Percentiles rank a stretch among this genome's conserved stretches.
Conservation (phyloP, 2,329 filamentous ascomycete genomes). For the Diaporthe amygdali region DNA sequence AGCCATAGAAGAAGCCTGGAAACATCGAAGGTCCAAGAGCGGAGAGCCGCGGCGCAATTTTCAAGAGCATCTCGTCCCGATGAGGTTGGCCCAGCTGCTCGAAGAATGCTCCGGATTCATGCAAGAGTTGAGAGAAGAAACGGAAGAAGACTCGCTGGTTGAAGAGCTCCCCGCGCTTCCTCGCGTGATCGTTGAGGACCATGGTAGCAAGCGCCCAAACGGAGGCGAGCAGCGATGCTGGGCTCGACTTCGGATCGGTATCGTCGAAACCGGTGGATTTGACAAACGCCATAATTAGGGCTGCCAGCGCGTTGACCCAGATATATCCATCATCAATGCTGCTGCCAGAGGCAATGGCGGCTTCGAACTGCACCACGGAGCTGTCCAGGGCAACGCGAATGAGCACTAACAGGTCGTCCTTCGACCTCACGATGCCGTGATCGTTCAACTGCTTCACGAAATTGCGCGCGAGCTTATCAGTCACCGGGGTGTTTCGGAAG, state of each 20-base stretch:
- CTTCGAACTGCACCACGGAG: conserved; percentile 79
- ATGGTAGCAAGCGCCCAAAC: conserved; percentile 79
- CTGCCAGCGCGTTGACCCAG: conserved; percentile 80
- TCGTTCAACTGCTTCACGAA: conserved; percentile 87
- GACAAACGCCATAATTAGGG: conserved; percentile 78
- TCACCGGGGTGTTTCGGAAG: conserved; percentile 76
- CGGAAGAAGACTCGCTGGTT: conserved; percentile 92
- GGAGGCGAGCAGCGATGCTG: conserved; percentile 76
- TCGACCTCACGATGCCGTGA: conserved; percentile 72
- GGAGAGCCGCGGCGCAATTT: conserved; percentile 73
- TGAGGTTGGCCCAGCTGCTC: conserved; percentile 66
- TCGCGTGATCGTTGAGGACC: conserved; percentile 84
- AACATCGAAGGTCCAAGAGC: conserved; percentile 78
- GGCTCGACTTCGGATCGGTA: conserved; percentile 63
- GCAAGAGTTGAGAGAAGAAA: conserved; percentile 82
- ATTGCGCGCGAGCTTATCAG: conserved; percentile 72
- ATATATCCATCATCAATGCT: conserved; percentile 62
- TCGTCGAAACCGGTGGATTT: conserved; percentile 70
- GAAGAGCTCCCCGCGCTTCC: conserved; percentile 79
- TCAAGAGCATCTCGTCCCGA: conserved; percentile 72
- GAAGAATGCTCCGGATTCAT: conserved; percentile 68
- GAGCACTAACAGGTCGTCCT: conserved; percentile 81
- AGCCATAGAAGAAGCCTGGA: conserved; percentile 83
- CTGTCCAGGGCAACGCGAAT: conserved; percentile 81
- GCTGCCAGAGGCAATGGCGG: conserved; percentile 65